Conservation (phyloP, 2,329 filamentous ascomycete genomes). For the Monosporascus sp. region DNA sequence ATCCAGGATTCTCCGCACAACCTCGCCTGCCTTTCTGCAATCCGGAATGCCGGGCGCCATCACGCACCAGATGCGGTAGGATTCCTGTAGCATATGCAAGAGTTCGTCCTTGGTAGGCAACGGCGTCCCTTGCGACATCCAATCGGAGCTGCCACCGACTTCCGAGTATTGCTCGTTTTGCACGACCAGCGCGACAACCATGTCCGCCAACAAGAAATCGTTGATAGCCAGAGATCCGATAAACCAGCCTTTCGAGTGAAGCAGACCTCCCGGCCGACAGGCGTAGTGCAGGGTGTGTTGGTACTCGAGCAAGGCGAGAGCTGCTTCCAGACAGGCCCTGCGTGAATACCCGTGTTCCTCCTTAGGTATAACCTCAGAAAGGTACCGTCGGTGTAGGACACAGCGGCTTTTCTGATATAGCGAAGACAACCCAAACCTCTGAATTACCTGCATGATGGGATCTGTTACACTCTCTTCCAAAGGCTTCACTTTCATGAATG, state of each 20-base stretch:
- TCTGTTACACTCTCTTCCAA: slow-evolving; percentile 47
- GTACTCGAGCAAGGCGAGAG: slow-evolving; percentile 41
- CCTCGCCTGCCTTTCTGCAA: slow-evolving; percentile 41
- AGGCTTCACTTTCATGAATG: slow-evolving; percentile 43
- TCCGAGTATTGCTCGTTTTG: slow-evolving; percentile 39
- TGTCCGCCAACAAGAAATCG: slow-evolving; percentile 57
- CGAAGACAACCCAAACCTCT: slow-evolving; percentile 47
- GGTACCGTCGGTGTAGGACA: slow-evolving; percentile 50
- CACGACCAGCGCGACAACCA: slow-evolving; percentile 52
- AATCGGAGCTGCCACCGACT: slow-evolving; percentile 26
- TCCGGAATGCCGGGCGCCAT: slow-evolving; percentile 34
- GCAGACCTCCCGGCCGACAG: slow-evolving; percentile 47
- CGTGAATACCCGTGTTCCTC: slow-evolving; percentile 49
- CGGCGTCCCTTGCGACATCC: slow-evolving; percentile 28
- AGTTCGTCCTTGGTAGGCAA: slow-evolving; percentile 35
- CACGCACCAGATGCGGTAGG: slow-evolving; percentile 39
- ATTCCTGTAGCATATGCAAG: slow-evolving; percentile 35
- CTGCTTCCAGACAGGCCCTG: slow-evolving; percentile 44
- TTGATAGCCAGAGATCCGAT: slow-evolving; percentile 52
- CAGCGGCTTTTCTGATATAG: slow-evolving; percentile 52
- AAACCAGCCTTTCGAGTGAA: slow-evolving; percentile 52
- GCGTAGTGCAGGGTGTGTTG: slow-evolving; percentile 45
- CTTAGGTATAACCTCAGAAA: slow-evolving; percentile 37
- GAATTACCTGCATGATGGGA: slow-evolving; percentile 41
- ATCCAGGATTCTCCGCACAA: slow-evolving; percentile 40